Evolutionary conservation across 495 filamentous ascomycete species (phyloP).

Genomic region (Evansstolkia leycettana): DNA sequence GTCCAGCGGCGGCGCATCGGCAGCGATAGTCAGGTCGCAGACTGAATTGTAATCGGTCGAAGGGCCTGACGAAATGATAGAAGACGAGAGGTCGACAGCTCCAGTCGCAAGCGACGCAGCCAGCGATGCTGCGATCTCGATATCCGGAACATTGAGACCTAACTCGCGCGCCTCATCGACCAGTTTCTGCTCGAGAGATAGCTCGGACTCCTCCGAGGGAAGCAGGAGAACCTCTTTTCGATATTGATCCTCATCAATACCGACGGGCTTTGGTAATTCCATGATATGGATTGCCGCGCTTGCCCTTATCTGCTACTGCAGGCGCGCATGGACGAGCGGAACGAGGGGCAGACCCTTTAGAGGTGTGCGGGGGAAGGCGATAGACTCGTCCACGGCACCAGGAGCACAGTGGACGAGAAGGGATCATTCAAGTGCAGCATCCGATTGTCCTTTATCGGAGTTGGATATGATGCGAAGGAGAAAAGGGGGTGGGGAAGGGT

Average conservation of each 20-base stretch:
- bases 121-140: conserved; percentile 26
- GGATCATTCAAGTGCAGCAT: conserved; percentile 22
- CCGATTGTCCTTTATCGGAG: conserved; percentile 6
- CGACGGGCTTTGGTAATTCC: too few species aligned
- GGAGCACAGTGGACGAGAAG: conserved; percentile 26
- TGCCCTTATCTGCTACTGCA: too few species aligned
- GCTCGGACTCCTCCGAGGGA: conserved; percentile 23
- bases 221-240: conserved; percentile 25
- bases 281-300: too few species aligned
- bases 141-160: conserved; percentile 25
- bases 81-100: conserved; percentile 18
- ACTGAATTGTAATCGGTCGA: conserved; percentile 27
- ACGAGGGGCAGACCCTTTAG: too few species aligned
- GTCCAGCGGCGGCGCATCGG: conserved; percentile 16
- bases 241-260: conserved; percentile 26
- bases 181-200: conserved; percentile 22
- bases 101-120: conserved; percentile 28
- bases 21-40: conserved; percentile 17
- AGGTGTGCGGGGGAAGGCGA: conserved; percentile 4
- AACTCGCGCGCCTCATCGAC: conserved; percentile 27
- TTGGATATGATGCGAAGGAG: background rate
- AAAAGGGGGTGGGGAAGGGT: background rate
- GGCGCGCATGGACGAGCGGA: too few species aligned
- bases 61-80: conserved; percentile 24
- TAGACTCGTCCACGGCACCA: conserved; percentile 26